Base-by-base conservation (phyloP, 1,284 basidiomycete genomes). In the Fomitopsis betulina region DNA sequence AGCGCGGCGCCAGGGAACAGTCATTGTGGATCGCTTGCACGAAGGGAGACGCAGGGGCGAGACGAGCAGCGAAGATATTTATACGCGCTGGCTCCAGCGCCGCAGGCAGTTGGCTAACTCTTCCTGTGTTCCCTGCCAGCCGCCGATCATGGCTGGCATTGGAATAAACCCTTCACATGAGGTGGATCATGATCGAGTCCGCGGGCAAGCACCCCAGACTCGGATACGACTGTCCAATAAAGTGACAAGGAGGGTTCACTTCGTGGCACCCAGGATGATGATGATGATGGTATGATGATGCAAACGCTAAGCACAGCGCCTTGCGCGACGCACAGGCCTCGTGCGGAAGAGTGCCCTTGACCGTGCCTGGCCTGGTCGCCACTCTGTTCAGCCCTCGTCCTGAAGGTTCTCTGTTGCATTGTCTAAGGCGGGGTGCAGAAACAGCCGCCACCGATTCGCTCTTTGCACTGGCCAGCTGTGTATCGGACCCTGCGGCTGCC, bases 11-110 rank as follows among this genome's bases (percentile, higher is more conserved):
- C 56, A 59, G 60, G 25, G 58, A 59, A 54, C 63, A 55, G 50
- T 58, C 66, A 67, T 67, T 56, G 61, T 61, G 43, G 58, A 50
- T 62, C 60, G 57, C 56, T 19, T 23, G 50, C 54, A 47, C 43
- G 57, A 50, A 54, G 52, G 42, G 49, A 35, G 45, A 45, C 42
- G 52, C 53, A 49, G 45, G 53, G 21, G 23, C 23, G 38, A 33
- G 49, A 54, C 25, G 54, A 13, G 45, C 45, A 43, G 17, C 8
- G 35, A 42, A 3, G 25, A 38, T 25, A 32, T 56, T 56, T 59
- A 58, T 54, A 55, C 17, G 27, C 15, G 13, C 40, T 6, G 13
- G 10, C 25, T 21, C 12, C 49, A 51, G 35, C 2, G 17, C 21
- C 19, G 30, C 49, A 15, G 47, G 25, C 25, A 27, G 30, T 51